Evolutionary conservation across 192 early-diverging fungal species (phyloP).

Genomic region (Entophlyctis luteolus): DNA sequence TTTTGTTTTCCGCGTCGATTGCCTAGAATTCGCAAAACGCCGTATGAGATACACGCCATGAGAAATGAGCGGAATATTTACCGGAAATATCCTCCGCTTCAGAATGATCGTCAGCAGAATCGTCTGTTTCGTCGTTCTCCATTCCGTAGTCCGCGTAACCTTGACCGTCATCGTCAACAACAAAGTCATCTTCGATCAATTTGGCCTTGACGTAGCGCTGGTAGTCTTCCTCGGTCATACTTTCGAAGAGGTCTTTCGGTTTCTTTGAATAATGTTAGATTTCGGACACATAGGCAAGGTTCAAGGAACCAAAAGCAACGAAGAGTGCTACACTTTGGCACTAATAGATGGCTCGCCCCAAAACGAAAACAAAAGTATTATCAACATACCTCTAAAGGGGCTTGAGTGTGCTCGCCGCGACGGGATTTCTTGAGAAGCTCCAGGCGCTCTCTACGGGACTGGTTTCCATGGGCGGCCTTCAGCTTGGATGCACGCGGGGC

Average conservation of each 20-base stretch:
- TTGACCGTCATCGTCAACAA: conserved; percentile 62
- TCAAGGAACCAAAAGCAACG: not conserved
- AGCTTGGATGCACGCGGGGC: not conserved
- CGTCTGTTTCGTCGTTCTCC: conserved; percentile 53
- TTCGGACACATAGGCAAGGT: not conserved
- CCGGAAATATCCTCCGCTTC: conserved; percentile 15
- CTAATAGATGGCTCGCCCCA: not conserved
- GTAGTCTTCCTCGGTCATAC: conserved; percentile 30
- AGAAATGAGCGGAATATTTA: no score
- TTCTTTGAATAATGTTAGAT: not conserved
- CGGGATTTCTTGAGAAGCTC: not conserved
- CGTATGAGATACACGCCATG: no score
- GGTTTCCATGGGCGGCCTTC: not conserved
- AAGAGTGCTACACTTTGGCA: no score
- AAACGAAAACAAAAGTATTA: no score
- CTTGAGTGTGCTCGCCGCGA: not conserved
- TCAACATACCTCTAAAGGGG: no score
- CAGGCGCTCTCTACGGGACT: not conserved
- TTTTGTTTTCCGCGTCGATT: no score
- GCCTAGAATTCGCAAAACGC: no score
- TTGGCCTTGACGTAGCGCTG: conserved; percentile 17
- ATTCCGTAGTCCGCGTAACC: conserved; percentile 61
- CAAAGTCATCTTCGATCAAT: conserved; percentile 32
- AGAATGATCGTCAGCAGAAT: conserved; percentile 24
- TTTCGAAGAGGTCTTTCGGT: conserved; percentile 21